Evolutionary conservation across 1,284 basidiomycete species (phyloP).

Genomic region (Cutaneotrichosporon cyanovorans): DNA sequence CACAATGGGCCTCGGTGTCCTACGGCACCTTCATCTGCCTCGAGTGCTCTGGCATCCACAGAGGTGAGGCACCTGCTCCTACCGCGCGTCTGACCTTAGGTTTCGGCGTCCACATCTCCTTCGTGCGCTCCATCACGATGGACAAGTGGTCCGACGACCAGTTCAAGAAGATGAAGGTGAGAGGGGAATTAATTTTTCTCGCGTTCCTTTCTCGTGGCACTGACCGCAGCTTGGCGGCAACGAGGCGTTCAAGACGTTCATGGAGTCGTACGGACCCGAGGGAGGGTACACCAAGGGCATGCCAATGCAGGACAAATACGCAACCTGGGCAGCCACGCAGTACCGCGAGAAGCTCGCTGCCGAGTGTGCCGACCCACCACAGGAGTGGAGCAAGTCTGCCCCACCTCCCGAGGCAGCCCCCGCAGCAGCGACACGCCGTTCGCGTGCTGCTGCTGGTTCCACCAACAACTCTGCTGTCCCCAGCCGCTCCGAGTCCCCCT

Average conservation of each 20-base stretch:
- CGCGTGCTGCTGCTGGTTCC: constrained; percentile 24
- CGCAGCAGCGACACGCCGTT: constrained; percentile 41
- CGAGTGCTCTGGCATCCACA: constrained; percentile 80
- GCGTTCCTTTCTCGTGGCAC: neutral
- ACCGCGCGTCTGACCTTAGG: constrained; percentile 16
- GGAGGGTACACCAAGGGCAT: constrained; percentile 67
- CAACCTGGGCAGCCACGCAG: constrained; percentile 83
- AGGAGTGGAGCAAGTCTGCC: constrained; percentile 37
- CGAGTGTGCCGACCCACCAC: constrained; percentile 36
- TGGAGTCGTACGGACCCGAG: constrained; percentile 63
- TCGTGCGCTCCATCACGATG: constrained; percentile 89
- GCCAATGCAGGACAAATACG: constrained; percentile 71
- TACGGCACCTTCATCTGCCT: constrained; percentile 78
- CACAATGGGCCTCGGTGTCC: constrained; percentile 72
- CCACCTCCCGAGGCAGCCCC: constrained; percentile 33
- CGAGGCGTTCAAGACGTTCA: constrained; percentile 66
- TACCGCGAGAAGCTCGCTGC: constrained; percentile 67
- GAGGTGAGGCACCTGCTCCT: constrained; percentile 49
- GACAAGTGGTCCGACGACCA: constrained; percentile 91
- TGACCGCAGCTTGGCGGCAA: constrained; percentile 69
- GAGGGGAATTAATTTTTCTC: constrained; percentile 16
- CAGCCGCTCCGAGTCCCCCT: constrained; percentile 13
- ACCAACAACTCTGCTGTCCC: constrained; percentile 4
- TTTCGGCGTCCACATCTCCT: constrained; percentile 53
- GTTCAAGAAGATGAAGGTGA: constrained; percentile 78